phyloP scores from a whole-genome alignment of 176 grass and related monocot genomes.

The Triticum timopheevii region DNA sequence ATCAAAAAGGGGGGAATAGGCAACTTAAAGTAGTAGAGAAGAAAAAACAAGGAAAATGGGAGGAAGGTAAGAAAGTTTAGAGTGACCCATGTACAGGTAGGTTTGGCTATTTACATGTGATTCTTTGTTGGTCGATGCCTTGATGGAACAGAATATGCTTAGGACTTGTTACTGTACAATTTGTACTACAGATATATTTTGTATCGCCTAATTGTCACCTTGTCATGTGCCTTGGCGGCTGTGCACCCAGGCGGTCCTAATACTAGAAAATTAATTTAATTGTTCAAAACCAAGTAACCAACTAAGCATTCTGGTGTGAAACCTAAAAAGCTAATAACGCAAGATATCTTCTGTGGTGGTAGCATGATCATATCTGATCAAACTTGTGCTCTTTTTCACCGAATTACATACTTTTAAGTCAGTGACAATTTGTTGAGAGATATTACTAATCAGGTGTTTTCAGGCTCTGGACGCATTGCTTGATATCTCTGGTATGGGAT shows the following conservation, averaged over 20 bases:
- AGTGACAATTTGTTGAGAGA: slow-evolving; percentile 5
- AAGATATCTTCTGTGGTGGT: no score
- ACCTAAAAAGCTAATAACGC: not conserved
- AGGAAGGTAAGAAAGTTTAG: not conserved
- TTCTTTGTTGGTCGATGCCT: not conserved
- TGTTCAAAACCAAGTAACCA: not conserved
- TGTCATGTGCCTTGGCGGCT: no score
- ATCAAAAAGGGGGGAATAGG: not conserved
- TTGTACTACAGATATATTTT: no score
- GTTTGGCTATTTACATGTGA: not conserved
- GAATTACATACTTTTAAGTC: not conserved
- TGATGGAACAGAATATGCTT: not conserved
- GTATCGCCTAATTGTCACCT: no score
- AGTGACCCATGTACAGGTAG: not conserved
- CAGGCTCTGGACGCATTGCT: slow-evolving; percentile 83
- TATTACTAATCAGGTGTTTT: slow-evolving; percentile 36
- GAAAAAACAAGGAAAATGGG: not conserved
- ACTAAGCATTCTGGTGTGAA: not conserved
- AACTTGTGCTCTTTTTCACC: not conserved
- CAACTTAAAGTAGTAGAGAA: not conserved
- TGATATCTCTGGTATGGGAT: slow-evolving; percentile 60
- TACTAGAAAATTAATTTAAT: not conserved
- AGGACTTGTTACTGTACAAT: no score
- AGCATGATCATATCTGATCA: no score
- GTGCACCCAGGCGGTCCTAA: not conserved